Evolutionary conservation across 1,139 yeast genomes (phyloP).

Genomic region (Chernovozyma sophiae-reginae): DNA sequence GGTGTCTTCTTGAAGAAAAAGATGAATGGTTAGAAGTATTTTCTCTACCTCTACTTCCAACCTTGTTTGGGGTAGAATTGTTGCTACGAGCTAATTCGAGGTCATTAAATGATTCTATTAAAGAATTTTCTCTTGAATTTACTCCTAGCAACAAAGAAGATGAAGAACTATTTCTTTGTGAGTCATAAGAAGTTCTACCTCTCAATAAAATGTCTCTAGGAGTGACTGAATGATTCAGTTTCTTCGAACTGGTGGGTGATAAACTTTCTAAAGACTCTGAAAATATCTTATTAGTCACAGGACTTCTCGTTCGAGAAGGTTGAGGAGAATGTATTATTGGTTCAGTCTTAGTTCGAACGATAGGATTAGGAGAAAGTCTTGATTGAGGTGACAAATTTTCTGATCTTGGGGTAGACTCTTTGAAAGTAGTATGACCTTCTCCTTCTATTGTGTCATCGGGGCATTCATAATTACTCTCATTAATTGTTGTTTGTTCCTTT

Average conservation of each 20-base stretch:
- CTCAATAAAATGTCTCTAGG: conserved; percentile 39
- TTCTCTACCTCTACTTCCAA: conserved; percentile 2
- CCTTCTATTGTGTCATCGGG: not conserved
- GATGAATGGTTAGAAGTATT: conserved; percentile 26
- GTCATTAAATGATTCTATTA: conserved; percentile 27
- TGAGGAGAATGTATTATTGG: conserved; percentile 25
- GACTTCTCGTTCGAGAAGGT: conserved; percentile 30
- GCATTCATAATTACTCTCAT: conserved; percentile 11
- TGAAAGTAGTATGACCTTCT: not conserved
- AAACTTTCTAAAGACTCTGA: conserved; percentile 36
- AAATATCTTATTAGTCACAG: conserved; percentile 27
- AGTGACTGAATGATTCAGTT: conserved; percentile 22
- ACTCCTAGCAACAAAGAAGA: conserved; percentile 15
- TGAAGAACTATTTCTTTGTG: conserved; percentile 11
- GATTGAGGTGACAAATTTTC: not conserved
- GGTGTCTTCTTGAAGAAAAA: conserved; percentile 48
- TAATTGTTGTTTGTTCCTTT: conserved; percentile 34
- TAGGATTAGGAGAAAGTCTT: not conserved
- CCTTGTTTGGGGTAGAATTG: conserved; percentile 1
- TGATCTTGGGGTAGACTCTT: not conserved
- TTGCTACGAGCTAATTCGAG: conserved; percentile 17
- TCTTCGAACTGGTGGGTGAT: conserved; percentile 11
- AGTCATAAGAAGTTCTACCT: conserved; percentile 19
- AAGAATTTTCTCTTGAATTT: conserved; percentile 18
- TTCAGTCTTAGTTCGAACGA: not conserved